Evolutionary conservation across 1,284 basidiomycete genomes (phyloP).

Genomic region (Lentinula novae-zelandiae): DNA sequence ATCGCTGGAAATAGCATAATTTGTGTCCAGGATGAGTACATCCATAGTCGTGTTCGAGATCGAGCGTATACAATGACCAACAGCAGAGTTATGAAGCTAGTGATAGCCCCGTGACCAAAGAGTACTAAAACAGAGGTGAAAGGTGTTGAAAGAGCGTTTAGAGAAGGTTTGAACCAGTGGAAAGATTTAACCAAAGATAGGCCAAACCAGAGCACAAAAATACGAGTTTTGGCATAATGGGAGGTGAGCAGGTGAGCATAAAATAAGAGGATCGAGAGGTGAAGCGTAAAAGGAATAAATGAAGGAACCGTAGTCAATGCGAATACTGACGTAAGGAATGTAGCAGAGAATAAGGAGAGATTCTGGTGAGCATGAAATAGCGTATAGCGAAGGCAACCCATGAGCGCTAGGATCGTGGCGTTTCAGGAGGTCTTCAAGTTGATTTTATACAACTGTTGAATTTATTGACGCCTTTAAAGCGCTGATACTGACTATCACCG

Average conservation of each 20-base stretch:
- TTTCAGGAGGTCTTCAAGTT: not conserved
- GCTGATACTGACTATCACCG: too few relatives aligned
- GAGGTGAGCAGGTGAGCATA: slow-evolving; percentile 42
- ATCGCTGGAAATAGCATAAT: slow-evolving; percentile 60
- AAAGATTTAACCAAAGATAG: slow-evolving; percentile 45
- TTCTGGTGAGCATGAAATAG: slow-evolving; percentile 35
- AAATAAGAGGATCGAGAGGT: slow-evolving; percentile 45
- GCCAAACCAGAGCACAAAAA: slow-evolving; percentile 35
- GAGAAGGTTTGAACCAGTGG: slow-evolving; percentile 45
- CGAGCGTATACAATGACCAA: slow-evolving; percentile 37
- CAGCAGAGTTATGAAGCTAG: slow-evolving; percentile 41
- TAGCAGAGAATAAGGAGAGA: slow-evolving; percentile 32
- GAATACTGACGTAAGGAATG: slow-evolving; percentile 35
- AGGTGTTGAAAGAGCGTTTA: slow-evolving; percentile 53
- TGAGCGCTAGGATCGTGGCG: not conserved
- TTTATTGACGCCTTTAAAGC: not conserved
- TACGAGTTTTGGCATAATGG: slow-evolving; percentile 28
- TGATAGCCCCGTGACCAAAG: slow-evolving; percentile 32
- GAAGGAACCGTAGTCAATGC: slow-evolving; percentile 49
- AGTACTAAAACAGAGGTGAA: slow-evolving; percentile 45
- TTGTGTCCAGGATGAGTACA: slow-evolving; percentile 34
- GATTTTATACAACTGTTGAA: too few relatives aligned
- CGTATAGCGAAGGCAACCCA: slow-evolving; percentile 1
- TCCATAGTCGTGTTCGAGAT: slow-evolving; percentile 25
- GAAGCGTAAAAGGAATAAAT: slow-evolving; percentile 44